phyloP scores from a whole-genome alignment of 2,329 filamentous ascomycete species.

The Aspergillus candidus region DNA sequence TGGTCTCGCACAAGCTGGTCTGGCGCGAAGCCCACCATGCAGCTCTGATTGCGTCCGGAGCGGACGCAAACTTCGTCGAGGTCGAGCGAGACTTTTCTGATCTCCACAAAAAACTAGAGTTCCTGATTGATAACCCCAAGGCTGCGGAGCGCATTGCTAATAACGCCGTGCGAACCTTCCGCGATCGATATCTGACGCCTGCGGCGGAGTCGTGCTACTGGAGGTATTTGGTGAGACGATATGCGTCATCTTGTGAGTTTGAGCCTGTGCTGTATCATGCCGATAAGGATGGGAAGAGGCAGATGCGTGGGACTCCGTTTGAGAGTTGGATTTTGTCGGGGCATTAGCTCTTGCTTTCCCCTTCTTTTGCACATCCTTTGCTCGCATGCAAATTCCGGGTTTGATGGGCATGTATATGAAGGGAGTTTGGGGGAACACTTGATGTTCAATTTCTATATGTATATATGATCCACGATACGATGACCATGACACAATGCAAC shows the following conservation, averaged over 20 bases:
- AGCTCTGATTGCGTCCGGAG: constrained; percentile 40
- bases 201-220: constrained; percentile 53
- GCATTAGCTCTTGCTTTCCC: not conserved
- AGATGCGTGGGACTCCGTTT: constrained; percentile 32
- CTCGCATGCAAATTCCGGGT: too few relatives aligned
- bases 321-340: constrained; percentile 36
- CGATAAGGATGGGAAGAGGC: constrained; percentile 23
- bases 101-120: constrained; percentile 40
- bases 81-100: constrained; percentile 53
- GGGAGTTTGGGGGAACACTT: constrained; percentile 4
- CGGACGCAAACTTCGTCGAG: constrained; percentile 46
- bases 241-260: constrained; percentile 36
- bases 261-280: constrained; percentile 32
- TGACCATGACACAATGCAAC: too few relatives aligned
- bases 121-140: constrained; percentile 38
- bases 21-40: constrained; percentile 48
- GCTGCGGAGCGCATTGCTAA: constrained; percentile 47
- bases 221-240: constrained; percentile 41
- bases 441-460: too few relatives aligned
- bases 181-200: constrained; percentile 50
- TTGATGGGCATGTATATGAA: not conserved
- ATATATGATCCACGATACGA: too few relatives aligned
- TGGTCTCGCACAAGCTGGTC: constrained; percentile 44
- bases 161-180: constrained; percentile 44
- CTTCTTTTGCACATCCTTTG: too few relatives aligned